Evolutionary conservation across 164 flowering plant species (phyloP), one percentile per base, ranked within the genome.

Genomic region (Paratinospora sagittata): DNA sequence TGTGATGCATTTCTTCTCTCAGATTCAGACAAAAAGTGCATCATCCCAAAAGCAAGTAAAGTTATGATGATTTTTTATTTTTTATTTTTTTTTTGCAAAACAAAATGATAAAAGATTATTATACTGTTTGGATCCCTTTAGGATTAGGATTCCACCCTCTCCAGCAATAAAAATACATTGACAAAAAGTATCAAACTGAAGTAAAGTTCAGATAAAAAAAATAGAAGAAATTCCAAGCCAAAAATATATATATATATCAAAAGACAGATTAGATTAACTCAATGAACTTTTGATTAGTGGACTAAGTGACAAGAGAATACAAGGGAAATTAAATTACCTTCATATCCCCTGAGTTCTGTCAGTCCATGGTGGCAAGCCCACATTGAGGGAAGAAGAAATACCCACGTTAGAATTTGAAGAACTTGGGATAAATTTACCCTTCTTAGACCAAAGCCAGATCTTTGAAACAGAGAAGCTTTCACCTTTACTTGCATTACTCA

Each of bases 401-500:
- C 61, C 47, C 49, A 57, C 34, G 41, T 74, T 71, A 37, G 74
- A 24, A 52, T 77, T 70, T 37, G 80, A 82, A 68, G 81, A 82
- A 77, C 71, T 74, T 43, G 78, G 73, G 14, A n/a, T n/a, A n/a
- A 73, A 74, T 33, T 76, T 85, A 49, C 80, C 83, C 76, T 80
- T 90, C 82, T 84, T 89, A 14, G 98, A 81, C 98, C 98, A 92
- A 16, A 85, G 86, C 98, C 98, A 93, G 66, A 88, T 85, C 86
- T 92, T 92, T 63, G 98, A 92, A 34, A 92, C 86, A 57, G 98
- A 92, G 66, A 88, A 89, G 78, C 98, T 93, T 63, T 93, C 98
- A 68, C 88, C 86, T 84, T 78, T 86, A 27, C 70, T 81, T 39
- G 86, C 79, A 23, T 72, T 73, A 69, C 80, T 81, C 62, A 89